Percentiles rank a stretch among this genome's conserved stretches.
These are phyloP conservation scores for Starmera amethionina DNA, from an alignment of 805 yeast genomes.

Conservation along the genomic window DNA sequence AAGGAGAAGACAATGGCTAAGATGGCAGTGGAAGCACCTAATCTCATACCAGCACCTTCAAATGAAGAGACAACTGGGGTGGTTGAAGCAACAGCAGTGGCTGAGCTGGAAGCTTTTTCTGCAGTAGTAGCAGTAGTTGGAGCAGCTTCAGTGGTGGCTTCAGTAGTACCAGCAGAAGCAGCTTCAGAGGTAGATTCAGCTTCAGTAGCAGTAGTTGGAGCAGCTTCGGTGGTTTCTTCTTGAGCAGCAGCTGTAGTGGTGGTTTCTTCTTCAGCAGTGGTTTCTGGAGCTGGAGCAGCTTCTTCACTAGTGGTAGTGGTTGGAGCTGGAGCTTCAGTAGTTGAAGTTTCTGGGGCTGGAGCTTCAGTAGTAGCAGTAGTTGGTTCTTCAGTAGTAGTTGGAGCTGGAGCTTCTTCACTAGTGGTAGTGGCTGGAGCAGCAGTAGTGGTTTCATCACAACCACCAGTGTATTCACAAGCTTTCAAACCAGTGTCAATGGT, in stretches of 20 bases:
- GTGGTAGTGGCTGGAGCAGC: conserved; percentile 22
- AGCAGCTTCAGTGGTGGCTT: conserved; percentile 6
- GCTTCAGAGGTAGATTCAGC: conserved; percentile 3
- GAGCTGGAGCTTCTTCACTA: conserved; percentile 17
- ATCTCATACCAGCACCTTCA: conserved; percentile 10
- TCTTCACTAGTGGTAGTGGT: conserved; percentile 9
- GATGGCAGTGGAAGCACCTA: conserved; percentile 12
- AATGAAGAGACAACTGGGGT: conserved; percentile 20
- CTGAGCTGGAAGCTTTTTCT: neutral
- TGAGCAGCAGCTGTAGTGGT: conserved; percentile 4
- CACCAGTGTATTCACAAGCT: conserved; percentile 27
- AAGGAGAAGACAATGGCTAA: conserved; percentile 9
- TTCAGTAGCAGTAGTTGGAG: conserved; percentile 5
- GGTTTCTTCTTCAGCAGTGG: conserved; percentile 5
- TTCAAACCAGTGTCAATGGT: conserved; percentile 4
- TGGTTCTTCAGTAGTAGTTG: conserved; percentile 1
- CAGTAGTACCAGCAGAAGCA: conserved; percentile 5
- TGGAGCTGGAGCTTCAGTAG: conserved; percentile 2
- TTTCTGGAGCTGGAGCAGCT: conserved; percentile 1
- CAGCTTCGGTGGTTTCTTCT: conserved; percentile 1
- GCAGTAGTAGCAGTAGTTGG: conserved; percentile 4
- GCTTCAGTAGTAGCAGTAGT: neutral
- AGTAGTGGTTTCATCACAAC: conserved; percentile 23
- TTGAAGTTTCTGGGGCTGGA: conserved; percentile 6
- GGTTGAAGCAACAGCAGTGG: conserved; percentile 9